phyloP scores from a whole-genome alignment of 345 rosid genomes.

The Heritiera fomes region DNA sequence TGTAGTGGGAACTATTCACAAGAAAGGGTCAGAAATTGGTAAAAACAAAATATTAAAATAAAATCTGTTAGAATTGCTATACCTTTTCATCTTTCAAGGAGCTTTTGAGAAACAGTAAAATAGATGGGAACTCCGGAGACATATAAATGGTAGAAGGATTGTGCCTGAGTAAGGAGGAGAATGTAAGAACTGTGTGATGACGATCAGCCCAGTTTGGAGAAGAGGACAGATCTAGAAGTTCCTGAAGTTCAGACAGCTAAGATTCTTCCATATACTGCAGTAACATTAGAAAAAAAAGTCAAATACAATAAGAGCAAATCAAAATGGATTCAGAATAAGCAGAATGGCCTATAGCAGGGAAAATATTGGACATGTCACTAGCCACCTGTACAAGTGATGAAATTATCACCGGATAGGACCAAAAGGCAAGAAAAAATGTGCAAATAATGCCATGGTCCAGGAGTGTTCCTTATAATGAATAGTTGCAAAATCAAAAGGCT shows the following conservation, averaged over 20 bases:
- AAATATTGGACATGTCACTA: neutral
- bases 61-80: conserved; percentile 10
- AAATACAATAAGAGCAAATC: conserved; percentile 6
- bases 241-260: conserved; percentile 55
- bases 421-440: neutral
- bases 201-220: conserved; percentile 72
- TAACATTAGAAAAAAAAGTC: neutral
- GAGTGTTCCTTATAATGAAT: conserved; percentile 2
- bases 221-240: conserved; percentile 44
- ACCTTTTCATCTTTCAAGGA: conserved; percentile 90
- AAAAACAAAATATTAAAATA: neutral
- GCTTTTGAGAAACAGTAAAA: conserved; percentile 52
- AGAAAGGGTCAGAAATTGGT: conserved; percentile 35
- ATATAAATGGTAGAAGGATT: conserved; percentile 52
- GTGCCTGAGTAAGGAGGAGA: conserved; percentile 70
- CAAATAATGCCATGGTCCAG: neutral
- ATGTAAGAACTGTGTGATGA: conserved; percentile 81
- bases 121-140: conserved; percentile 53
- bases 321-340: neutral
- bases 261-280: conserved; percentile 79
- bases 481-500: conserved; percentile 14
- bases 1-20: conserved; percentile 80
- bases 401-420: neutral
- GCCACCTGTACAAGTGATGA: neutral
- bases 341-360: neutral